Conservation (phyloP, 164 flowering plant species). For the Kingdonia uniflora region DNA sequence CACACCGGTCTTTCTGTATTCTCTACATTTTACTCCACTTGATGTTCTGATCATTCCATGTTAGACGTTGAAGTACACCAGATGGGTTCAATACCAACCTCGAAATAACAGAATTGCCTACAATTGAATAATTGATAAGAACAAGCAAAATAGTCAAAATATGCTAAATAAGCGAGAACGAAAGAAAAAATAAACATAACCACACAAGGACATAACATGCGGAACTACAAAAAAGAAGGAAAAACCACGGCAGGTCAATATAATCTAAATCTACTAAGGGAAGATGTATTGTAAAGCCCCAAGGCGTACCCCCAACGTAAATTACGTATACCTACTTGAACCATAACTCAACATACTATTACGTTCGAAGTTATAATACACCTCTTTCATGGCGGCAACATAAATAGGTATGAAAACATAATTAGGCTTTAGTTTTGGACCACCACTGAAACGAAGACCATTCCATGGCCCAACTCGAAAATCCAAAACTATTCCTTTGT, state of each 20-base stretch:
- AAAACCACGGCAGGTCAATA: too few species aligned
- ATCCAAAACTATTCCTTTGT: not conserved
- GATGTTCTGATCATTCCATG: constrained; percentile 2
- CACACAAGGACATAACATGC: too few species aligned
- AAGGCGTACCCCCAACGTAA: too few species aligned
- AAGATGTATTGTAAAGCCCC: too few species aligned
- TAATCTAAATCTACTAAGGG: too few species aligned
- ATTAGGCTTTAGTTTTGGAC: not conserved
- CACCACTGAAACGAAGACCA: not conserved
- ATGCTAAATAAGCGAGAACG: too few species aligned
- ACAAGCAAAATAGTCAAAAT: not conserved
- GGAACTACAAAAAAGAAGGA: too few species aligned
- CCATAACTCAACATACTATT: too few species aligned
- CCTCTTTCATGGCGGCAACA: constrained; percentile 8
- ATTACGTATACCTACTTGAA: too few species aligned
- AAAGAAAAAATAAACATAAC: too few species aligned
- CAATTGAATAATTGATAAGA: not conserved
- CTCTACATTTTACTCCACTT: constrained; percentile 4
- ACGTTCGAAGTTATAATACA: constrained; percentile 12
- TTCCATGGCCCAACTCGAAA: not conserved
- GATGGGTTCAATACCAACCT: constrained; percentile 7
- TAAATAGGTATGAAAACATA: not conserved
- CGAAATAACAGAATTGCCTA: constrained; percentile 6
- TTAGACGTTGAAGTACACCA: constrained; percentile 5
- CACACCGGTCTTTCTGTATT: constrained; percentile 6